phyloP scores from a whole-genome alignment of 2,329 filamentous ascomycete species.

The Penicillium carneum region DNA sequence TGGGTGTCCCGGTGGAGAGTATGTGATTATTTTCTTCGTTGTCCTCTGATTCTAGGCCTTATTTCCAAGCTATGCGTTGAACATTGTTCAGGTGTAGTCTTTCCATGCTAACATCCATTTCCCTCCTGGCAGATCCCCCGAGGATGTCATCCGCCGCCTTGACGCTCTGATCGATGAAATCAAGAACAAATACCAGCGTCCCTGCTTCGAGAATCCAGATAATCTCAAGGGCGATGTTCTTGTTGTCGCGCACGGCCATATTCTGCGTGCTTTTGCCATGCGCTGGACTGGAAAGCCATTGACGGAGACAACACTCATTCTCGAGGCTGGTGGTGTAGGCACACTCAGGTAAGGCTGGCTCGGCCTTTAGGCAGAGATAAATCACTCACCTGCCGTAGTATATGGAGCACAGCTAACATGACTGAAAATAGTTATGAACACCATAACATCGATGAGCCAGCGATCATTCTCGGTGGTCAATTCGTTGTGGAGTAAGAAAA shows the following conservation, averaged over 20 bases:
- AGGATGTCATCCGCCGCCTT: slow-evolving; percentile 74
- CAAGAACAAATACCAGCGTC: slow-evolving; percentile 68
- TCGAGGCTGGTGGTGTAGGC: slow-evolving; percentile 88
- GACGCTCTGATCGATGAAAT: slow-evolving; percentile 81
- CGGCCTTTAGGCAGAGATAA: neutral
- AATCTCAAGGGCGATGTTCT: slow-evolving; percentile 69
- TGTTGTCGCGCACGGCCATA: slow-evolving; percentile 88
- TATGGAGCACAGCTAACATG: slow-evolving; percentile 2
- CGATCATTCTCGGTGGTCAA: slow-evolving; percentile 76
- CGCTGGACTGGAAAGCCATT: slow-evolving; percentile 80
- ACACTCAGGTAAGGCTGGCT: slow-evolving; percentile 69
- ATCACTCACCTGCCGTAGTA: neutral
- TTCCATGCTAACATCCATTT: neutral
- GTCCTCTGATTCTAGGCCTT: neutral
- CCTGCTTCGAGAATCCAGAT: slow-evolving; percentile 64
- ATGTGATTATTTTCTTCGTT: slow-evolving; percentile 46
- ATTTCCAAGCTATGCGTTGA: neutral
- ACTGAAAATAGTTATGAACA: slow-evolving; percentile 73
- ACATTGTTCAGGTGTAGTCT: neutral
- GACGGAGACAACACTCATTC: slow-evolving; percentile 75
- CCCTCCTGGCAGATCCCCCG: slow-evolving; percentile 64
- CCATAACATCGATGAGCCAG: slow-evolving; percentile 77
- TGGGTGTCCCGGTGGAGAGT: slow-evolving; percentile 85
- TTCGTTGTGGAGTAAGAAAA: slow-evolving; percentile 60
- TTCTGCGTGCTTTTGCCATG: slow-evolving; percentile 85